These are phyloP conservation scores for Mrakia gelida DNA, from an alignment of 768 basidiomycete species.

Conservation along the genomic window DNA sequence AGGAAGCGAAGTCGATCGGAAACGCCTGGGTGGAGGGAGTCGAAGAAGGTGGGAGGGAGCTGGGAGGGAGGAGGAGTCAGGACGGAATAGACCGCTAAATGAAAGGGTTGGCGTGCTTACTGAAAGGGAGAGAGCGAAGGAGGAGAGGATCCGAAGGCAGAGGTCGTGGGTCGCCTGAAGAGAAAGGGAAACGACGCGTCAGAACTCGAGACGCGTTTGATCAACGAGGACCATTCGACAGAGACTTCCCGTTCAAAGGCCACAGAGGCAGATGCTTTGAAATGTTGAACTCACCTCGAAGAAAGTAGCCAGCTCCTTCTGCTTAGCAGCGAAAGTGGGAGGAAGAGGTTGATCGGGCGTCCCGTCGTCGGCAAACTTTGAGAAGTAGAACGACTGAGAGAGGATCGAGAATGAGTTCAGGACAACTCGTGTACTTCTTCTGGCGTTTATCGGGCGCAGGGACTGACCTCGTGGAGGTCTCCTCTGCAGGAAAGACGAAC, in stretches of 20 bases:
- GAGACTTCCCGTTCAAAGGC: not conserved
- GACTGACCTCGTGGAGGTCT: not conserved
- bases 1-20: slow-evolving; percentile 59
- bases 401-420: not conserved
- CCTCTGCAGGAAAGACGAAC: not conserved
- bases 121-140: slow-evolving; percentile 53
- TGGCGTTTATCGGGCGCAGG: too few relatives aligned
- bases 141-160: slow-evolving; percentile 51
- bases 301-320: slow-evolving; percentile 53
- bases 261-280: not conserved
- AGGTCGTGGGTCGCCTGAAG: slow-evolving; percentile 49
- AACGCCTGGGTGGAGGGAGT: slow-evolving; percentile 47
- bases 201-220: not conserved
- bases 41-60: slow-evolving; percentile 51
- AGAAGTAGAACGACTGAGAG: slow-evolving; percentile 16
- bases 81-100: too few relatives aligned
- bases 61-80: too few relatives aligned
- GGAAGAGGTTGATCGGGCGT: slow-evolving; percentile 53
- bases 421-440: too few relatives aligned
- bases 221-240: not conserved
- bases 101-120: too few relatives aligned
- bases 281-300: slow-evolving; percentile 15
- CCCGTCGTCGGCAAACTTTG: slow-evolving; percentile 54
- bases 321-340: slow-evolving; percentile 54
- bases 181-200: not conserved